Evolutionary conservation across 2,329 filamentous ascomycete genomes (phyloP).

Genomic region (Exophiala viscosa): DNA sequence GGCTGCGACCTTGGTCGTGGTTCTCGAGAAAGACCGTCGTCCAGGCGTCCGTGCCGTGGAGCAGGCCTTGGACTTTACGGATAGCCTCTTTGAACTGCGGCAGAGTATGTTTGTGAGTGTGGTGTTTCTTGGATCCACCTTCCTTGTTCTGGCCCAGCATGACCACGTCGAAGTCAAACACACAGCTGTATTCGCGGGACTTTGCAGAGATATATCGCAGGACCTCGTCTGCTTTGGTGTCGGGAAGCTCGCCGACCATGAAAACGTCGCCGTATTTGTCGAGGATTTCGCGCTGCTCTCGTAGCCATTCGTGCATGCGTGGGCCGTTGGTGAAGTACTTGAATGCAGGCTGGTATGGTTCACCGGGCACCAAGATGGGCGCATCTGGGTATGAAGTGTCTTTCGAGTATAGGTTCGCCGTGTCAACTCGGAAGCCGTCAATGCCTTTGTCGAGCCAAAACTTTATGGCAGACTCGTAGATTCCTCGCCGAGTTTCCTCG

Average conservation of each 20-base stretch:
- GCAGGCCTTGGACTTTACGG: constrained; percentile 57
- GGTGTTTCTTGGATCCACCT: constrained; percentile 24
- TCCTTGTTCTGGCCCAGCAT: constrained; percentile 19
- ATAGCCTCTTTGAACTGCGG: constrained; percentile 53
- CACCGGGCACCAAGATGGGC: constrained; percentile 40
- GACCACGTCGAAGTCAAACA: constrained; percentile 66
- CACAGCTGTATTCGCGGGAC: constrained; percentile 62
- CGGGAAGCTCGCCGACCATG: constrained; percentile 59
- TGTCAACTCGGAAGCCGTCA: constrained; percentile 64
- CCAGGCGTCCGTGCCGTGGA: constrained; percentile 54
- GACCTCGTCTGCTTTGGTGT: constrained; percentile 48
- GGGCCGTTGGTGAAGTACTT: constrained; percentile 54
- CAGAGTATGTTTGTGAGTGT: constrained; percentile 33
- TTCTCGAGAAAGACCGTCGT: constrained; percentile 64
- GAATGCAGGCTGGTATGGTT: constrained; percentile 48
- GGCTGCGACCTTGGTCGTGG: constrained; percentile 60
- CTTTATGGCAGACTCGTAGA: constrained; percentile 64
- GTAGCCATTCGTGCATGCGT: constrained; percentile 55
- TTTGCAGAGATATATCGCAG: constrained; percentile 49
- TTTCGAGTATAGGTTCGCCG: constrained; percentile 29
- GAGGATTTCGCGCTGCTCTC: constrained; percentile 52
- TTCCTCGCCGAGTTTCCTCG: constrained; percentile 57
- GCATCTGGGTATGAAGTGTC: constrained; percentile 31
- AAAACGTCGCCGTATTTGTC: constrained; percentile 57
- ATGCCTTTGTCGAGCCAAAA: constrained; percentile 73